Evolutionary conservation across 2,329 filamentous ascomycete genomes (phyloP), one percentile per base, ranked within the genome.

Genomic region (Neofusicoccum parvum): DNA sequence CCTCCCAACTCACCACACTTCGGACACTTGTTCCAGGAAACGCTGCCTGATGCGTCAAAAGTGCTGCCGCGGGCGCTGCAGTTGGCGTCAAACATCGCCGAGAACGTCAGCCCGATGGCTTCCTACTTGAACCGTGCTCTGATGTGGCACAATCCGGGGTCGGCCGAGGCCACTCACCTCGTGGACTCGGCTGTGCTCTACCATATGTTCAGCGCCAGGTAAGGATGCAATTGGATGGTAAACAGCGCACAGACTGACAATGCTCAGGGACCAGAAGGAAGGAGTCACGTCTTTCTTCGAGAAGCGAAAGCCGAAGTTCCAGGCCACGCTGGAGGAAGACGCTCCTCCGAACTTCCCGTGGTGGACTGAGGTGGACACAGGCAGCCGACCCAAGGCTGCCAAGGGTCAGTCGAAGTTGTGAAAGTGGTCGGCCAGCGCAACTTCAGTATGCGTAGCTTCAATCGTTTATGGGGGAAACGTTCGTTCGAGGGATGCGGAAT

Each of bases 271-370:
- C 32, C 45, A 65, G 41, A 23, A 49, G 9, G 54, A 65, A 62
- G 54, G 64, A 4, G 64, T 65, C n/a, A n/a, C 15, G 3, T n/a
- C 32, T 17, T 67, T 67, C 46, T 67, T 68, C 23, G 58, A 68
- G 50, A 68, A 68, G 46, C 50, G 66, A 34, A 53, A 39, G 36
- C 63, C 66, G 5, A 43, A 39, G 6, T 68, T 68, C 34, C 36
- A 66, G 37, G 63, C 62, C n/a, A 60, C 67, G 11, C 12, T 68
- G 9, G 50, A 67, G 27, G 65, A 66, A 27, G 59, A 68, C n/a
- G 67, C 62, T 14, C 66, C 63, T n/a, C 50, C 62, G 12, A 46
- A 63, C 15, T 68, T 54, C 17, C 66, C 67, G 23, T 67, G 67
- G 66, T 68, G 59, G 51, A 45, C 58, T 41, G 45, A 60, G 14